Evolutionary conservation across 2,329 filamentous ascomycete genomes (phyloP).

Genomic region (Neoascochyta sp.): DNA sequence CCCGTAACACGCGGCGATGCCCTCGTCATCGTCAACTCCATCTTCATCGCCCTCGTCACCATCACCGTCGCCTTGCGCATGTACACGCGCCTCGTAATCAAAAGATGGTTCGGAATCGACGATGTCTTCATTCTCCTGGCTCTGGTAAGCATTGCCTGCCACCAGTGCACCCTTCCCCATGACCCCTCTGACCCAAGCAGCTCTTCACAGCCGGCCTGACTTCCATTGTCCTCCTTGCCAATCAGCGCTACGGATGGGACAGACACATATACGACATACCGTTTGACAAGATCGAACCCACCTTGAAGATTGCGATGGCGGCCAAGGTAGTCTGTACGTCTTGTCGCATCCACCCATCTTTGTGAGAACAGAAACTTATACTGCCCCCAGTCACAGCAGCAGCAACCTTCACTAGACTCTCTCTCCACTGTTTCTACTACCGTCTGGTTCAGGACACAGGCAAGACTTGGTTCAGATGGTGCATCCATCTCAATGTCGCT

Average conservation of each 20-base stretch:
- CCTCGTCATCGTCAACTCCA: constrained; percentile 39
- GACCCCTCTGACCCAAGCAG: too few relatives aligned
- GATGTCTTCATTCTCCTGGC: constrained; percentile 43
- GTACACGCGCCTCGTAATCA: constrained; percentile 41
- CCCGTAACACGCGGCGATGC: constrained; percentile 40
- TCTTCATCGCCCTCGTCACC: constrained; percentile 39
- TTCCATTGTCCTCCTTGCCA: constrained; percentile 41
- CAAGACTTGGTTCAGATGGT: constrained; percentile 38
- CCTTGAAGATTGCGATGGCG: constrained; percentile 39
- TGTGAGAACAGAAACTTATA: too few relatives aligned
- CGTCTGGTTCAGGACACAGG: constrained; percentile 43
- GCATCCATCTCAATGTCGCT: constrained; percentile 38
- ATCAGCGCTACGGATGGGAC: constrained; percentile 42
- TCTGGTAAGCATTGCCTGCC: constrained; percentile 31
- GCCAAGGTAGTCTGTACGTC: constrained; percentile 45
- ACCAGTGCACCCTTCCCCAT: too few relatives aligned
- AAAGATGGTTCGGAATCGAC: constrained; percentile 44
- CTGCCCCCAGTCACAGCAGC: constrained; percentile 42
- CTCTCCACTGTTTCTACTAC: constrained; percentile 47
- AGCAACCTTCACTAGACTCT: constrained; percentile 44
- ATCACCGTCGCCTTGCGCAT: constrained; percentile 38
- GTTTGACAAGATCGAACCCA: constrained; percentile 17
- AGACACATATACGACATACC: constrained; percentile 45
- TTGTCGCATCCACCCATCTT: too few relatives aligned
- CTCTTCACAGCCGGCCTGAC: constrained; percentile 40